Percentiles rank a stretch among this genome's conserved stretches.
phyloP scores from a whole-genome alignment of 129 eudicot genomes.

The Chrysanthemum lavandulifolium region DNA sequence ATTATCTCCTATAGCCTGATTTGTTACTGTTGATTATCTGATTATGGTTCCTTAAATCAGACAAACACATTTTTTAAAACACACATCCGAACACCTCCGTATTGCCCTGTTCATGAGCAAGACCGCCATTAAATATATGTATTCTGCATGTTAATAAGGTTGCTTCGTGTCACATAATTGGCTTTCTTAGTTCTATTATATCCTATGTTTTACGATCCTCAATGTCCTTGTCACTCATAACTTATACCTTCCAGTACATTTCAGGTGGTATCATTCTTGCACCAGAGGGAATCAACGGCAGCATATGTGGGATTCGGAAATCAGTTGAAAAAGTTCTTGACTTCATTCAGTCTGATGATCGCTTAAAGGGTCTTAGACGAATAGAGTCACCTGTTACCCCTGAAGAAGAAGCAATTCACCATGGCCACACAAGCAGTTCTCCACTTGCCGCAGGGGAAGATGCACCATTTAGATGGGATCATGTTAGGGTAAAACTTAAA shows the following conservation, averaged over 20 bases:
- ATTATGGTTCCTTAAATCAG: too few relatives aligned
- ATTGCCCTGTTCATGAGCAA: too few relatives aligned
- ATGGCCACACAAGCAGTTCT: conserved; percentile 83
- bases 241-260: conserved; percentile 56
- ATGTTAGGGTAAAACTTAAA: conserved; percentile 93
- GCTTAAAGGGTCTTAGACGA: conserved; percentile 76
- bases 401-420: conserved; percentile 98
- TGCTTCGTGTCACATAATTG: too few relatives aligned
- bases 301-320: conserved; percentile 90
- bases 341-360: conserved; percentile 75
- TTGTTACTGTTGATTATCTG: too few relatives aligned
- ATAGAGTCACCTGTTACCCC: conserved; percentile 94
- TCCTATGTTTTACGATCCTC: too few relatives aligned
- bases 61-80: too few relatives aligned
- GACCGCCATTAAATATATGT: too few relatives aligned
- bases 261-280: conserved; percentile 60
- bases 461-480: conserved; percentile 98
- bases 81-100: too few relatives aligned
- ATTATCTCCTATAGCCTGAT: too few relatives aligned
- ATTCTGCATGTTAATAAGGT: too few relatives aligned
- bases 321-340: conserved; percentile 72
- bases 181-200: too few relatives aligned
- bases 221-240: not conserved
- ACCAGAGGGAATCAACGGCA: conserved; percentile 97
- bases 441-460: conserved; percentile 98